Evolutionary conservation across 1,284 basidiomycete species (phyloP).

Genomic region (Tausonia pullulans): DNA sequence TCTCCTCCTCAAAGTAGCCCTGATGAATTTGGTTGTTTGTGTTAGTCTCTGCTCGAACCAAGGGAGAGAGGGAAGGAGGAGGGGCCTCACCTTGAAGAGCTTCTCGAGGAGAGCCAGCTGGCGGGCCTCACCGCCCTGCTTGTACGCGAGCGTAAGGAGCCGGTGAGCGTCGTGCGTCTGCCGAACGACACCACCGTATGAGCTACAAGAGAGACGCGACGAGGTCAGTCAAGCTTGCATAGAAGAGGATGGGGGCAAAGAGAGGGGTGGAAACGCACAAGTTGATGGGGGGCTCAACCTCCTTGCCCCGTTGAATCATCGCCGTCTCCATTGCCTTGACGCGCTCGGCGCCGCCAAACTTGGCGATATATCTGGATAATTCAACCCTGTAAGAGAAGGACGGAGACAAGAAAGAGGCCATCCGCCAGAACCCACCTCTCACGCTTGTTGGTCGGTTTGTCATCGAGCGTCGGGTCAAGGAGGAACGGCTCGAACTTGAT

Average conservation of each 20-base stretch:
- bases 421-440: slow-evolving; percentile 14
- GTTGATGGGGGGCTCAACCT: slow-evolving; percentile 27
- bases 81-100: slow-evolving; percentile 12
- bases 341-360: slow-evolving; percentile 30
- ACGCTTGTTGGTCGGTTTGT: slow-evolving; percentile 23
- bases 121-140: slow-evolving; percentile 24
- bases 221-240: background rate
- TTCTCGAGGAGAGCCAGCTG: slow-evolving; percentile 26
- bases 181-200: slow-evolving; percentile 28
- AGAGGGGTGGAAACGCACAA: slow-evolving; percentile 23
- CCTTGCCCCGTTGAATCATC: slow-evolving; percentile 29
- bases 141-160: slow-evolving; percentile 28
- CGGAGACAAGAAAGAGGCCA: no score
- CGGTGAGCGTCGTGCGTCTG: slow-evolving; percentile 35
- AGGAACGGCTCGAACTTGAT: slow-evolving; percentile 32
- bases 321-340: slow-evolving; percentile 24
- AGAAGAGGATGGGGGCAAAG: background rate
- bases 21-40: background rate
- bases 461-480: slow-evolving; percentile 27
- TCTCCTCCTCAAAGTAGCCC: slow-evolving; percentile 33
- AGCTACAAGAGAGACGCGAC: slow-evolving; percentile 17
- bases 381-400: no score
- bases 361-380: slow-evolving; percentile 20
- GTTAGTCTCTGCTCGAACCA: background rate
- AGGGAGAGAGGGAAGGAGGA: background rate